Evolutionary conservation across 208 protist species (phyloP).

Genomic region (Giardia muris): DNA sequence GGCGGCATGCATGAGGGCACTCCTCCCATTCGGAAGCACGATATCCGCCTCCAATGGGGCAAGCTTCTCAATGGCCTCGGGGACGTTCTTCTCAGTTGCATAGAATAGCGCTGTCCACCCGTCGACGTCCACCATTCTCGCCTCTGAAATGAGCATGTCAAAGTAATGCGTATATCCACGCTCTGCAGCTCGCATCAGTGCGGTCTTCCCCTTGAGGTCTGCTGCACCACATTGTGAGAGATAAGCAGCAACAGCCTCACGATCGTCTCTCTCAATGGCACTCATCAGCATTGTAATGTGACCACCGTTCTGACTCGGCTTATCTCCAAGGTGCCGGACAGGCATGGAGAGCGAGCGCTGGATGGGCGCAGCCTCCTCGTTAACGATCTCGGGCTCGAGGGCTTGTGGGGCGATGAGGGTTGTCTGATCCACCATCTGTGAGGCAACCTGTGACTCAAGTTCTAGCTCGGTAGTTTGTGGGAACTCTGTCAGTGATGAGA

Average conservation of each 20-base stretch:
- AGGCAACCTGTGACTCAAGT: no score
- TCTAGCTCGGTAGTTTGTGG: no score
- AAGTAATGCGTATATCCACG: background rate
- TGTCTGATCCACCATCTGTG: no score
- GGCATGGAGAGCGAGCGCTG: no score
- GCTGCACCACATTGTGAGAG: background rate
- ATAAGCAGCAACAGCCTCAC: background rate
- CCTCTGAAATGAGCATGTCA: background rate
- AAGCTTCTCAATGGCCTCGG: background rate
- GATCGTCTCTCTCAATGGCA: background rate
- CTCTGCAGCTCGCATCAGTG: background rate
- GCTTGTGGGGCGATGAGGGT: no score
- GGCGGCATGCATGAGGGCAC: background rate
- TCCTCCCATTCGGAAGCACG: background rate
- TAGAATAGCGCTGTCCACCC: background rate
- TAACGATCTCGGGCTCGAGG: no score
- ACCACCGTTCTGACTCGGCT: no score
- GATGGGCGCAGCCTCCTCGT: no score
- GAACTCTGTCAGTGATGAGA: no score
- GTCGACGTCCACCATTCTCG: background rate
- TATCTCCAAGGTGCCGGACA: no score
- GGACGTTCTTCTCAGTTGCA: background rate
- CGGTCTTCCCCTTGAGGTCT: background rate
- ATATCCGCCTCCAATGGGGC: background rate
- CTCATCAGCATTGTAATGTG: no score